Base-by-base conservation (phyloP, 1,284 basidiomycete genomes). In the Anthracocystis panici-leucophaei region DNA sequence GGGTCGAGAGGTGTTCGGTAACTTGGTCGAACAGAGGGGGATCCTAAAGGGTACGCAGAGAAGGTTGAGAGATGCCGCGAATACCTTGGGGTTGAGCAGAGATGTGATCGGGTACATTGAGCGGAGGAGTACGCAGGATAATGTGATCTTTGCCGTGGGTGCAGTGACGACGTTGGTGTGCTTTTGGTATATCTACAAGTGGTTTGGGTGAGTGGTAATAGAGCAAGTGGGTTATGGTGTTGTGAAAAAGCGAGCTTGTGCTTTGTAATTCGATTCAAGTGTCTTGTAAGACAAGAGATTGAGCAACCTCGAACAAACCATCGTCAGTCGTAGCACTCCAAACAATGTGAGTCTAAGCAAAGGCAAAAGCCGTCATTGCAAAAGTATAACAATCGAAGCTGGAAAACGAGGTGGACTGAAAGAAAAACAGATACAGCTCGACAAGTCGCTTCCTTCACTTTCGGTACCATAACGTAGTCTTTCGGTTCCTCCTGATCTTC, bases 401-500 rank as follows among this genome's bases (percentile, higher is more conserved):
- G 35, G 35, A 38, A 27, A 5, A n/a, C 41, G 29, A 41, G 38
- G 38, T 40, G 10, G 51, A 31, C 40, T 23, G 18, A 35, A 16
- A 44, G 6, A 14, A 10, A 21, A 35, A 51, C 20, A 16, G 5
- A 12, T 6, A 1, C n/a, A 44, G 6, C 8, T 16, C 10, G 20
- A 14, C 23, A 11, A n/a, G 20, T 5, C 2, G 9, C 18, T 11
- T 11, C n/a, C 8, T 4, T 33, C 60, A 86, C 76, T 80, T 84
- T 58, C 85, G 78, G 83, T 86, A 97, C 96, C 97, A 99, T 52
- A 94, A 88, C 9, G 95, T 92, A 64, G 91, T 91, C 88, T 94
- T 93, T 83, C 96, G 89, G 87, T 90, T 93, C 82, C 92, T 89
- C 82, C 95, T 88, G 92, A 98, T 98, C 89, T 99, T 99, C 77